Evolutionary conservation across 805 yeast species (phyloP).

Genomic region (Phaffomyces opuntiae): DNA sequence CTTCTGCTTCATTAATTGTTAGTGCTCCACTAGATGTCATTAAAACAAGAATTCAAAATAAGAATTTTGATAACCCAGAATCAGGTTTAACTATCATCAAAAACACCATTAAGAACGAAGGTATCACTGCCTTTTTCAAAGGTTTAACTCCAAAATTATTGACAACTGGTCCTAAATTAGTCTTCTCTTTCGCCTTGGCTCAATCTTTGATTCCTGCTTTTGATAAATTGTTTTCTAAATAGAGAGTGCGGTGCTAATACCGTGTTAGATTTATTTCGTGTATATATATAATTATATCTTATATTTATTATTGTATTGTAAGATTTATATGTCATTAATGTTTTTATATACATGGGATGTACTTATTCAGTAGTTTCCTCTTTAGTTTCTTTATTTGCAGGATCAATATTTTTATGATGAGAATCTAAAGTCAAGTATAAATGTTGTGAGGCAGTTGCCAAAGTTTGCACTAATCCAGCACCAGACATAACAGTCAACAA

Average conservation of each 20-base stretch:
- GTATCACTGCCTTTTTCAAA: constrained; percentile 68
- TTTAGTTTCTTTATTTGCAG: constrained; percentile 9
- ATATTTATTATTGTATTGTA: not conserved
- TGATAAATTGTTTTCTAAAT: constrained; percentile 52
- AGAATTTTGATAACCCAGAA: constrained; percentile 92
- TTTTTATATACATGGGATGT: not conserved
- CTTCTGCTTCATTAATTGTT: constrained; percentile 92
- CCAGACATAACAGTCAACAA: constrained; percentile 81
- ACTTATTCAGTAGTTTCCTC: not conserved
- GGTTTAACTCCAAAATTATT: constrained; percentile 94
- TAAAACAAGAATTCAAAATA: constrained; percentile 97
- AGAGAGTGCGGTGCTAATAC: not conserved
- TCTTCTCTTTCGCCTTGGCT: constrained; percentile 96
- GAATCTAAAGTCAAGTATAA: constrained; percentile 72
- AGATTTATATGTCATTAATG: not conserved
- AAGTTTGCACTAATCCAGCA: constrained; percentile 78
- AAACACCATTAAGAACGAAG: constrained; percentile 91
- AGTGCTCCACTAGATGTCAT: constrained; percentile 97
- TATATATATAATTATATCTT: constrained; percentile 4
- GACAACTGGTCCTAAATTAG: constrained; percentile 97
- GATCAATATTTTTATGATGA: constrained; percentile 39
- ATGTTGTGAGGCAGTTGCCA: constrained; percentile 59
- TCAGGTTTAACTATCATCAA: constrained; percentile 87
- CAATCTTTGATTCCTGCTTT: constrained; percentile 96
- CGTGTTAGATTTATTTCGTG: not conserved